A percentile compares a stretch with the other conserved stretches of the same genome.
Conservation (phyloP, 139 green algal genomes). For the Zygnema circumcarinatum region DNA sequence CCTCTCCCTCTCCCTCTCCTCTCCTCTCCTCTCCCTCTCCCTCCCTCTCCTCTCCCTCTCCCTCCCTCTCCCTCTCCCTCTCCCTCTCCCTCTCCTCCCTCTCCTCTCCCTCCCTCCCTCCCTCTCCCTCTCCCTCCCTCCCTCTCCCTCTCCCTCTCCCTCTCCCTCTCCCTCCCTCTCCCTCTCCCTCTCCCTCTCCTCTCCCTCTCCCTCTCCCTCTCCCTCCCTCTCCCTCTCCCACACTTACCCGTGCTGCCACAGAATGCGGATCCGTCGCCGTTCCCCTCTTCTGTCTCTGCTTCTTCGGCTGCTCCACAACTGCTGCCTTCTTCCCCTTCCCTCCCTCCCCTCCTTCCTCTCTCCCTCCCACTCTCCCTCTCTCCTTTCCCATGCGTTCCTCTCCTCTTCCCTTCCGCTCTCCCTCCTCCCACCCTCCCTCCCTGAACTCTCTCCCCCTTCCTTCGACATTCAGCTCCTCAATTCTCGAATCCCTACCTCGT, state of each 20-base stretch:
- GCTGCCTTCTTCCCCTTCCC: background rate
- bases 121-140: background rate
- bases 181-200: background rate
- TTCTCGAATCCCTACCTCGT: no score
- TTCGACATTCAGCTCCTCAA: background rate
- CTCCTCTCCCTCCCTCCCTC: no score
- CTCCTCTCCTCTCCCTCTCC: no score
- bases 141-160: background rate
- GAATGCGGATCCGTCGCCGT: constrained; percentile 49
- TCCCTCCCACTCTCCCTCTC: background rate
- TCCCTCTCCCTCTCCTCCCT: no score
- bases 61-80: background rate
- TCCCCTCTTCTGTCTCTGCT: constrained; percentile 48
- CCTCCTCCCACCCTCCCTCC: background rate
- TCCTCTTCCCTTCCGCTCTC: background rate
- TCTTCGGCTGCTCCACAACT: constrained; percentile 1
- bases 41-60: background rate
- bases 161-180: no score
- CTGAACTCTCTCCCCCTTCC: background rate
- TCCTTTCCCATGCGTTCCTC: background rate
- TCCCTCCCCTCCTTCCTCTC: background rate
- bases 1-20: background rate
- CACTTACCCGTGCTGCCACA: constrained; percentile 13
- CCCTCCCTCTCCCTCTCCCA: background rate
- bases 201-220: background rate